Evolutionary conservation across 768 basidiomycete genomes (phyloP), one percentile per base, ranked within the genome.

Genomic region (Lentinula raphanica): DNA sequence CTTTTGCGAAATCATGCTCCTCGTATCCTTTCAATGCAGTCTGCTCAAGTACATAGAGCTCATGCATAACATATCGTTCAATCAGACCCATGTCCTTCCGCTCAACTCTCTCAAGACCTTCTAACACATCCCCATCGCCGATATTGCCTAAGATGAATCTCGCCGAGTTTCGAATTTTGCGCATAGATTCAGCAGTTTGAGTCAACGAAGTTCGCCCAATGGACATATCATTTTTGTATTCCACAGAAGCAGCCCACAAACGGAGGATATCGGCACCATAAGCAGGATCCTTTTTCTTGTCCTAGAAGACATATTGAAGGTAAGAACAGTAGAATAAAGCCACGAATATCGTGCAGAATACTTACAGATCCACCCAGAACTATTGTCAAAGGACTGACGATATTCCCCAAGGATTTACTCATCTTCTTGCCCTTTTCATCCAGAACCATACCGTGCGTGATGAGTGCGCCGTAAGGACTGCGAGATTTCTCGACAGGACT

Each of bases 371-470:
- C 88, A 21, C 94, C 96, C 58, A 85, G 68, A 27, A 97, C 83
- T 58, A 98, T 77, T 0, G 82, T 83, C 76, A 90, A 74, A 0
- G 96, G 96, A 64, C 87, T 92, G 49, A 95, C 71, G 25, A 97
- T 86, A 65, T 99, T 99, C 0, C 96, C 96, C 8, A 91, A 69
- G 1, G 91, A 94, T 76, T 99, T 99, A 82, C 95, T 98, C 96
- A 99, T 99, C 74, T 93, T 94, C 74, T 87, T 86, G 2, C 94
- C 94, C 12, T 80, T 72, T 67, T 92, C 85, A 64, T 98, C 97
- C 5, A 98, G 81, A 3, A 97, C 92, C 86, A 99, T 96, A 0
- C 96, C 97, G 68, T 99, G 96, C 1, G 96, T 98, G 62, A 99
- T 87, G 59, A 99, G 72, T 4, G 85, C 77, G 38, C 78, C 78